phyloP scores from a whole-genome alignment of 2,329 filamentous ascomycete species.

The Hymenoscyphus fructigenus region DNA sequence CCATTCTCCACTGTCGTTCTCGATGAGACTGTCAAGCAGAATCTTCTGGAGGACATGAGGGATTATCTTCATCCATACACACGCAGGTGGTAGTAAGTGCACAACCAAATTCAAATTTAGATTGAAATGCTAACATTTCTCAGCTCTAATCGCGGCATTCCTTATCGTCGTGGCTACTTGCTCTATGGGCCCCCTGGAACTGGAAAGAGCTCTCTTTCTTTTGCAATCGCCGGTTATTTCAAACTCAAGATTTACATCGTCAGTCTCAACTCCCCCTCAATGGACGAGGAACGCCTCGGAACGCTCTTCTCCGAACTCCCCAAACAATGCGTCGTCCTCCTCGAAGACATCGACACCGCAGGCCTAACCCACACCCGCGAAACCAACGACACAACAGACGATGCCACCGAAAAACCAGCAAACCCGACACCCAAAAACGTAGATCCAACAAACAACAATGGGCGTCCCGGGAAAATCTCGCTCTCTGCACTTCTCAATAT shows the following conservation, averaged over 20 bases:
- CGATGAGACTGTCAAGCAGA: conserved; percentile 57
- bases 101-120: neutral
- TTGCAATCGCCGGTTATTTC: conserved; percentile 69
- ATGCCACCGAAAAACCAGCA: conserved; percentile 26
- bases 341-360: conserved; percentile 75
- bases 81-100: conserved; percentile 65
- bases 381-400: conserved; percentile 16
- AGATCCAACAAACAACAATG: conserved; percentile 7
- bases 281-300: conserved; percentile 65
- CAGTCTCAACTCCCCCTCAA: conserved; percentile 59
- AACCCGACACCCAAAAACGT: conserved; percentile 13
- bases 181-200: conserved; percentile 79
- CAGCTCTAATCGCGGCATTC: conserved; percentile 71
- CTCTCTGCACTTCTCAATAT: conserved; percentile 67
- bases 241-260: conserved; percentile 72
- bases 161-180: conserved; percentile 81
- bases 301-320: conserved; percentile 67
- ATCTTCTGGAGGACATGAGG: conserved; percentile 58
- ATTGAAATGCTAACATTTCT: neutral
- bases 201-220: conserved; percentile 71
- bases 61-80: conserved; percentile 64
- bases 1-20: conserved; percentile 67
- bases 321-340: conserved; percentile 67
- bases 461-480: conserved; percentile 42
- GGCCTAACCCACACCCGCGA: conserved; percentile 57